Conservation (phyloP, 129 eudicot genomes). For the Lactuca sativa region DNA sequence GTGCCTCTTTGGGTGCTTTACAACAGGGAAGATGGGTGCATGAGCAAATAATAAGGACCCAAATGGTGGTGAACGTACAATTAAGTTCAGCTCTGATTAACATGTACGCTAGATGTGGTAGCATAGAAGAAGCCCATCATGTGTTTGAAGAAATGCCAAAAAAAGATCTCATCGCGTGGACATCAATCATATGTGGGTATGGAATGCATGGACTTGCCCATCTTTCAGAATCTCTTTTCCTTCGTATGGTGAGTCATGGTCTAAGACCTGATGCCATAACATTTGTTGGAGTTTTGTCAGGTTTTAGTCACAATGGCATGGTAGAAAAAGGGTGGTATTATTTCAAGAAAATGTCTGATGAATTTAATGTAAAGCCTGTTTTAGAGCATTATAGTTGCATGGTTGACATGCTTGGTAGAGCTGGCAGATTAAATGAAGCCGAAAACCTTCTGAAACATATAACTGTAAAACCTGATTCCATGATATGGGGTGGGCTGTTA, state of each 20-base stretch:
- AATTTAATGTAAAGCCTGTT: constrained; percentile 40
- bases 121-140: too few relatives aligned
- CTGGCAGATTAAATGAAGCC: constrained; percentile 52
- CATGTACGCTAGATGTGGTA: too few relatives aligned
- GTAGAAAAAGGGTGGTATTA: constrained; percentile 50
- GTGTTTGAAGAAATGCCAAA: constrained; percentile 22
- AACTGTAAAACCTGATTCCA: constrained; percentile 44
- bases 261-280: constrained; percentile 51
- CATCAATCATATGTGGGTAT: constrained; percentile 54
- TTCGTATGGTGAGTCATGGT: constrained; percentile 5
- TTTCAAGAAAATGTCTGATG: constrained; percentile 38
- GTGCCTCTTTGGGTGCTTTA: too few relatives aligned
- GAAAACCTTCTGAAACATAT: constrained; percentile 43
- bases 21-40: too few relatives aligned
- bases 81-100: too few relatives aligned
- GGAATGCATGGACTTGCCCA: constrained; percentile 28
- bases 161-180: constrained; percentile 52
- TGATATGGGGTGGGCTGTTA: constrained; percentile 59
- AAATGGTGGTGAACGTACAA: too few relatives aligned
- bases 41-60: too few relatives aligned
- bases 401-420: constrained; percentile 67
- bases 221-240: too few relatives aligned
- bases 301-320: constrained; percentile 59
- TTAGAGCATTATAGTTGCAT: constrained; percentile 58
- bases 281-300: constrained; percentile 48